A percentile compares a stretch with the other conserved stretches of the same genome.
These are phyloP conservation scores for Neofusicoccum sp. DNA, from an alignment of 2,329 filamentous ascomycete genomes.

Conservation along the genomic window DNA sequence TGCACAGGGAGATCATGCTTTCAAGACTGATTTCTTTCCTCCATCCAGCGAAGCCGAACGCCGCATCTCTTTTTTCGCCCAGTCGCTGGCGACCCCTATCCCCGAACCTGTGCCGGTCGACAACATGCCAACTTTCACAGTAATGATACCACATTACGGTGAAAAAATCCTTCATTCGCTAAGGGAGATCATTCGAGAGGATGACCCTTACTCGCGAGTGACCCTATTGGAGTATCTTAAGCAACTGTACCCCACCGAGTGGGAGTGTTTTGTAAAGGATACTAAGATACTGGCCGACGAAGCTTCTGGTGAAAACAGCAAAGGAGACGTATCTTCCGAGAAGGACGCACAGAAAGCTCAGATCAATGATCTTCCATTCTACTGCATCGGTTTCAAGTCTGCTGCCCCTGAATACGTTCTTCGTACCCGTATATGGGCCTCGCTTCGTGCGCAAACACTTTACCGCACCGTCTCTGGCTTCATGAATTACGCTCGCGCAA, in stretches of 20 bases:
- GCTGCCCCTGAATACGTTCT: constrained; percentile 97
- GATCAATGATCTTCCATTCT: constrained; percentile 98
- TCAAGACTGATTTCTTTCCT: constrained; percentile 99
- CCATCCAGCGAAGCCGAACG: constrained; percentile 91
- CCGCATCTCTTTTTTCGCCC: constrained; percentile 97
- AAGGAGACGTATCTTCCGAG: constrained; percentile 84
- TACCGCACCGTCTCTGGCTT: constrained; percentile 98
- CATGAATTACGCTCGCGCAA: constrained; percentile 99
- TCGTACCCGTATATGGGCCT: constrained; percentile 96
- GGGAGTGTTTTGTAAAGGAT: constrained; percentile 99
- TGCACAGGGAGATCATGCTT: constrained; percentile 97
- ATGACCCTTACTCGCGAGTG: constrained; percentile 96
- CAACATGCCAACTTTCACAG: constrained; percentile 99
- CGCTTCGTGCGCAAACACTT: constrained; percentile 91
- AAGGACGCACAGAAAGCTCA: constrained; percentile 97
- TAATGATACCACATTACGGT: constrained; percentile 95
- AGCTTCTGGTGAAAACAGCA: constrained; percentile 89
- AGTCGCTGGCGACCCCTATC: constrained; percentile 94
- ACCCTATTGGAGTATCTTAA: constrained; percentile 96
- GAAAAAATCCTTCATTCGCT: constrained; percentile 97
- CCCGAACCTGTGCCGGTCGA: constrained; percentile 95
- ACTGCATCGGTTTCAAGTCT: constrained; percentile 99
- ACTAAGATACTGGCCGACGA: constrained; percentile 98
- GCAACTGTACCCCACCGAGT: constrained; percentile 96
- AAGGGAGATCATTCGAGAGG: constrained; percentile 96